Evolutionary conservation across 495 filamentous ascomycete genomes (phyloP).

Genomic region (Aspergillus leporis): DNA sequence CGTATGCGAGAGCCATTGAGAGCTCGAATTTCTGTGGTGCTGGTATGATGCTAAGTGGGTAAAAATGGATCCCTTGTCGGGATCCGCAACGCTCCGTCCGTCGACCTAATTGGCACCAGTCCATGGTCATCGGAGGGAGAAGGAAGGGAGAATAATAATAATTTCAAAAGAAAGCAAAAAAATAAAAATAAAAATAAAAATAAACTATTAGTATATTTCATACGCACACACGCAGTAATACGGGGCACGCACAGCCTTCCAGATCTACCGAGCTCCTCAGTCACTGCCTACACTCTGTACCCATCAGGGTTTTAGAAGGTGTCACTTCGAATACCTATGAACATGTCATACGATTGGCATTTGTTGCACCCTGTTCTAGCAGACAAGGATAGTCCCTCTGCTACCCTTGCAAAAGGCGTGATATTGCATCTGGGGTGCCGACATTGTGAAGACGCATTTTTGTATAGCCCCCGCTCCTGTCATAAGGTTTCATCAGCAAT

Average conservation of each 20-base stretch:
- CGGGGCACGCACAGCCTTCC: neutral
- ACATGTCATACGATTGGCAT: constrained; percentile 9
- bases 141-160: neutral
- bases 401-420: neutral
- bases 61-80: constrained; percentile 2
- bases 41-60: constrained; percentile 8
- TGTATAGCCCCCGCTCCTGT: too few relatives aligned
- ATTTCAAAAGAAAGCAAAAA: neutral
- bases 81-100: constrained; percentile 10
- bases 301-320: neutral
- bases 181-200: neutral
- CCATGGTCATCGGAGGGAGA: neutral
- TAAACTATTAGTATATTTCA: neutral
- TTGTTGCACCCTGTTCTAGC: neutral
- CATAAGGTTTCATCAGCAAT: neutral
- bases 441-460: neutral
- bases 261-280: neutral
- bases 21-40: neutral
- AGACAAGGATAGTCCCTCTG: neutral
- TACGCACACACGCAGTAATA: neutral
- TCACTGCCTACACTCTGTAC: too few relatives aligned
- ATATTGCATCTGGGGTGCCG: neutral
- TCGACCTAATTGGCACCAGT: neutral
- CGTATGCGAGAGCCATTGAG: constrained; percentile 6
- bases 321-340: constrained; percentile 2